Evolutionary conservation across 1,284 basidiomycete species (phyloP), one percentile per base, ranked within the genome.

Genomic region (Stereum hirsutum): DNA sequence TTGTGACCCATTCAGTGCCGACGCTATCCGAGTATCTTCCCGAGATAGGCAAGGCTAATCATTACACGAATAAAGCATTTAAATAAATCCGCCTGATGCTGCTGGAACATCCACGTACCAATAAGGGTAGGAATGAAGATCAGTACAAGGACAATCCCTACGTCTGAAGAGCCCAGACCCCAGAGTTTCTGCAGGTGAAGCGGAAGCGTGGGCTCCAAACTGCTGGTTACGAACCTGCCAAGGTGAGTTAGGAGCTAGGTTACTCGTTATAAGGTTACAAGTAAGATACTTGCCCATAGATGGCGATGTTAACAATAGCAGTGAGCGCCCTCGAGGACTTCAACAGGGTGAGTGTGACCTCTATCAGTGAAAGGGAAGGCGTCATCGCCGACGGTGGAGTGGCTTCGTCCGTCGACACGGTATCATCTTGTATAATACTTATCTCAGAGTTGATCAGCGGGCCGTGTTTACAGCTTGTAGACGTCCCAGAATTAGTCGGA

Each of bases 71-170:
- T 53, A 42, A 55, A 14, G 15, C 12, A 45, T 17, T 14, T 6
- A 39, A 21, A 33, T 15, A 31, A 33, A n/a, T 17, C 15, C n/a
- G n/a, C 12, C 30, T 3, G 11, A 7, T 15, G 23, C 25, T 21
- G 39, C 26, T 17, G 8, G 2, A 8, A 15, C 20, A 28, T 20
- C 17, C 21, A 82, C 83, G 81, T 43, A 83, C 61, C 10, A 85
- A 53, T 0, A 78, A 76, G 0, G 86, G 86, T 6, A 82, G 61
- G 19, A 83, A 73, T n/a, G 74, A 72, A 7, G 77, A n/a, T n/a
- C n/a, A n/a, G 82, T 39, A 89, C 65, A 55, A 81, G 86, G 12
- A 88, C 70, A 8, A 89, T 53, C 2, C 88, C 87, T 19, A 88
- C 78, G 57, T 73, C 70, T 5, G 65, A 60, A 0, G 84, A 70